Conservation (phyloP, 805 yeast genomes). For the Pichia nanzhaoensis region DNA sequence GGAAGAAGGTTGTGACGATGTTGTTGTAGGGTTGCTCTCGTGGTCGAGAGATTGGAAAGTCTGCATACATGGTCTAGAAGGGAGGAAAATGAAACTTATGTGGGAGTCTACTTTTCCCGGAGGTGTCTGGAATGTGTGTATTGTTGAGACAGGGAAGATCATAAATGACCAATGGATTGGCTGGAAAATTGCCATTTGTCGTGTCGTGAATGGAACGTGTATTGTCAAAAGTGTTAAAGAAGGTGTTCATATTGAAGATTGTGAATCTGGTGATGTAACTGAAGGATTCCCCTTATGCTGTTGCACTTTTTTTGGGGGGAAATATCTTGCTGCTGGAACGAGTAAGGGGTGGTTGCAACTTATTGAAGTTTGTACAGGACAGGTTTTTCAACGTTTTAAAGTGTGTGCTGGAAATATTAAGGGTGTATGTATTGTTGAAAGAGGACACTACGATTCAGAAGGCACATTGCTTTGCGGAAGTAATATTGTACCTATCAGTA, state of each 20-base stretch:
- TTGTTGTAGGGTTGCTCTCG: constrained; percentile 42
- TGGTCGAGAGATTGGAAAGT: constrained; percentile 79
- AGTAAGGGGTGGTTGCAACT: constrained; percentile 72
- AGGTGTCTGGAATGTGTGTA: constrained; percentile 11
- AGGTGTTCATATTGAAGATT: constrained; percentile 5
- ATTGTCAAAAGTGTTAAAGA: not conserved
- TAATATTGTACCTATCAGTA: constrained; percentile 34
- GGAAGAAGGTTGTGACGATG: constrained; percentile 38
- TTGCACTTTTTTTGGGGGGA: constrained; percentile 34
- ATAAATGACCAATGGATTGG: not conserved
- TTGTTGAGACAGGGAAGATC: not conserved
- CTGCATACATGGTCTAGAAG: constrained; percentile 69
- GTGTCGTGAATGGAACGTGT: constrained; percentile 5
- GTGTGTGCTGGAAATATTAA: constrained; percentile 69
- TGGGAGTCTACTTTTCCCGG: constrained; percentile 12
- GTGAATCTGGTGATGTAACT: constrained; percentile 6
- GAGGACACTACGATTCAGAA: constrained; percentile 15
- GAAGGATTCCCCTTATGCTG: constrained; percentile 10
- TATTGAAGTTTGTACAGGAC: constrained; percentile 23
- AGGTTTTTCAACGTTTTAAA: constrained; percentile 38
- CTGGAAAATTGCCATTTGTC: constrained; percentile 9
- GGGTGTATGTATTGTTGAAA: constrained; percentile 50
- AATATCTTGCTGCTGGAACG: constrained; percentile 64
- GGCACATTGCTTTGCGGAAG: constrained; percentile 4
- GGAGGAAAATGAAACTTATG: constrained; percentile 30